Conservation (phyloP, 192 early-diverging fungal species). For the Linnemannia exigua region DNA sequence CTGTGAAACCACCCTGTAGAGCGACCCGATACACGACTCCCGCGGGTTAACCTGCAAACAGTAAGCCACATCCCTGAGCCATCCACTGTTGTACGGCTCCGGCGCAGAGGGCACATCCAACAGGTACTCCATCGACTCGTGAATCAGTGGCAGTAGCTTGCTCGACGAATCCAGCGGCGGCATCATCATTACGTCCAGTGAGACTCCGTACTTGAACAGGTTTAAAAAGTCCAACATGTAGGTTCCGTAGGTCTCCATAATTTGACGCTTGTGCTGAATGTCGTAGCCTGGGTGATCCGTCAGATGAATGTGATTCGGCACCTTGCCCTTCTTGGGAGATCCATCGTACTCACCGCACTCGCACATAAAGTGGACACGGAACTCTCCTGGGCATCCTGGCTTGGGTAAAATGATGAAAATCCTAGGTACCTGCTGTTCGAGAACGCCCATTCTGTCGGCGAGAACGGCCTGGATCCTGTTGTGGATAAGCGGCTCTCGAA, state of each 20-base stretch:
- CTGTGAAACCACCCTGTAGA: constrained; percentile 11
- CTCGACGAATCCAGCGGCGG: constrained; percentile 2
- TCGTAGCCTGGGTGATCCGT: constrained; percentile 26
- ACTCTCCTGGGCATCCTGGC: not conserved
- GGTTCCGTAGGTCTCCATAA: constrained; percentile 10
- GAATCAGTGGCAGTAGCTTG: constrained; percentile 5
- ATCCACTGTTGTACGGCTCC: not conserved
- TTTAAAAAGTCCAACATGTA: constrained; percentile 32
- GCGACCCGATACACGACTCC: constrained; percentile 7
- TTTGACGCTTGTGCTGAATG: constrained; percentile 4
- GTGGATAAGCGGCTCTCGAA: constrained; percentile 10
- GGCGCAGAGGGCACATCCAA: not conserved
- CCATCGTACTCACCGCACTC: constrained; percentile 17
- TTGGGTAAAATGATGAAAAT: constrained; percentile 28
- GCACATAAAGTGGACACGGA: constrained; percentile 31
- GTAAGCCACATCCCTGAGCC: not conserved
- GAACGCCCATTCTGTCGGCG: constrained; percentile 3
- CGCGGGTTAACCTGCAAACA: not conserved
- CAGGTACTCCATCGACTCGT: constrained; percentile 24
- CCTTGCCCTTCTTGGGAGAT: constrained; percentile 3
- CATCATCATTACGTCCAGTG: constrained; percentile 8
- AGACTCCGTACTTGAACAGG: constrained; percentile 32
- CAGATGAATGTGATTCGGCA: constrained; percentile 17
- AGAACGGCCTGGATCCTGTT: constrained; percentile 15
- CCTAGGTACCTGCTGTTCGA: constrained; percentile 8